phyloP scores from a whole-genome alignment of 768 basidiomycete species.

The Pleurotus pulmonarius region DNA sequence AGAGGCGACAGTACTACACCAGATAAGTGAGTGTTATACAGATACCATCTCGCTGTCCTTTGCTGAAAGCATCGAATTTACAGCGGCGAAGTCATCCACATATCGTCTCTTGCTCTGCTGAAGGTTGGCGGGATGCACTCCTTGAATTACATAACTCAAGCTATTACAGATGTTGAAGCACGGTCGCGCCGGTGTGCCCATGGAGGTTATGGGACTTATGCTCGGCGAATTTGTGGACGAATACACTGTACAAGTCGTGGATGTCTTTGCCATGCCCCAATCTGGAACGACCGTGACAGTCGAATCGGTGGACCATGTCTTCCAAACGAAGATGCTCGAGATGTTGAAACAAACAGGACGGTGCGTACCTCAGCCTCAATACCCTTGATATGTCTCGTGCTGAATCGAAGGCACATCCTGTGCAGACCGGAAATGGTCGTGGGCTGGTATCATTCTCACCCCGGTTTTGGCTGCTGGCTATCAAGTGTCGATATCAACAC shows the following conservation, averaged over 20 bases:
- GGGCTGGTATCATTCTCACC: conserved; percentile 99
- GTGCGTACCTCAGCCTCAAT: conserved; percentile 38
- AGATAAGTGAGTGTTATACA: conserved; percentile 58
- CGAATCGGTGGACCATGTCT: conserved; percentile 98
- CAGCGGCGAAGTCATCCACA: conserved; percentile 94
- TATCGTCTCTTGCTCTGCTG: conserved; percentile 92
- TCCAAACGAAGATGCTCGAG: conserved; percentile 97
- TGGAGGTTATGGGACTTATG: conserved; percentile 99
- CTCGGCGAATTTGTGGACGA: conserved; percentile 98
- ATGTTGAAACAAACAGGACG: conserved; percentile 99
- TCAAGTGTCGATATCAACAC: conserved; percentile 99
- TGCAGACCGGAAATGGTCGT: conserved; percentile 93
- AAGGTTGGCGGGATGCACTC: conserved; percentile 56
- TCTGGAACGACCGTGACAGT: conserved; percentile 97
- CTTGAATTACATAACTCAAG: background rate
- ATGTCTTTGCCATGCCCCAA: conserved; percentile 99
- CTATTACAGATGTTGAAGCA: conserved; percentile 91
- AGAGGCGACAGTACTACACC: conserved; percentile 55
- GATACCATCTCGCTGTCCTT: background rate
- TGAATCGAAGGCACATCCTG: conserved; percentile 8
- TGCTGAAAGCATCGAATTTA: background rate
- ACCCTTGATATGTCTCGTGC: background rate
- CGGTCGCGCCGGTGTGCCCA: conserved; percentile 96
- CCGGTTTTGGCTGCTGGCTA: conserved; percentile 99
- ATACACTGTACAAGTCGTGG: conserved; percentile 90